Conservation (phyloP, 1,139 yeast genomes). For the Maudiozyma humilis region DNA sequence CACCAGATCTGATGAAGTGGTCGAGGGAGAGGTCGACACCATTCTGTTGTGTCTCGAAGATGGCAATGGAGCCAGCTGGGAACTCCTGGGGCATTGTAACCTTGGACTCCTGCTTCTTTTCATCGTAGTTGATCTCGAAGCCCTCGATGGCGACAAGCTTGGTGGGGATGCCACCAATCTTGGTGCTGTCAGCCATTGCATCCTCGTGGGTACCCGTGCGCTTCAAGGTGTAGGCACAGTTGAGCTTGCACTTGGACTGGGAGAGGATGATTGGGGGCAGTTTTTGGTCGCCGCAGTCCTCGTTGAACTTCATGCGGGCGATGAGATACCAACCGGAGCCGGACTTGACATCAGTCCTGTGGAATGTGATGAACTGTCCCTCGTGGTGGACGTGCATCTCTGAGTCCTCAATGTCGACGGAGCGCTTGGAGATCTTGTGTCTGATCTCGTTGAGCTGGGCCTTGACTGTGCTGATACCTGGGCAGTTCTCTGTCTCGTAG, state of each 20-base stretch:
- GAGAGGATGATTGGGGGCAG: slow-evolving; percentile 54
- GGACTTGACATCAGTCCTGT: slow-evolving; percentile 71
- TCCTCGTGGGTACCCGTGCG: slow-evolving; percentile 44
- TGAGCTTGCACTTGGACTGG: slow-evolving; percentile 57
- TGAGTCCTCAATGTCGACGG: slow-evolving; percentile 62
- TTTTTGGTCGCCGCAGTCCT: slow-evolving; percentile 40
- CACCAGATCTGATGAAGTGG: slow-evolving; percentile 59
- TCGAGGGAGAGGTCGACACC: slow-evolving; percentile 58
- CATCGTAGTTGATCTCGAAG: slow-evolving; percentile 42
- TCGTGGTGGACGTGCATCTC: slow-evolving; percentile 95
- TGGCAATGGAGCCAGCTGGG: slow-evolving; percentile 87
- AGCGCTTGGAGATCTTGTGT: slow-evolving; percentile 53
- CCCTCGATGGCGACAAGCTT: slow-evolving; percentile 45
- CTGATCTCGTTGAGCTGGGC: slow-evolving; percentile 51
- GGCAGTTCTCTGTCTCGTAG: slow-evolving; percentile 46
- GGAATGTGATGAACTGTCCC: slow-evolving; percentile 85
- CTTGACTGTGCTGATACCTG: slow-evolving; percentile 73
- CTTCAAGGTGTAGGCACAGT: slow-evolving; percentile 52
- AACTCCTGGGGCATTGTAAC: slow-evolving; percentile 53
- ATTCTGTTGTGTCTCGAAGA: slow-evolving; percentile 56
- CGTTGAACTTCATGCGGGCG: slow-evolving; percentile 71
- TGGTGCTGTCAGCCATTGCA: slow-evolving; percentile 25
- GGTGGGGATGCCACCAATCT: slow-evolving; percentile 56
- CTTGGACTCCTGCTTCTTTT: slow-evolving; percentile 37
- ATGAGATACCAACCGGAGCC: slow-evolving; percentile 86